phyloP scores from a whole-genome alignment of 768 basidiomycete genomes.

The Royoungia palumana region DNA sequence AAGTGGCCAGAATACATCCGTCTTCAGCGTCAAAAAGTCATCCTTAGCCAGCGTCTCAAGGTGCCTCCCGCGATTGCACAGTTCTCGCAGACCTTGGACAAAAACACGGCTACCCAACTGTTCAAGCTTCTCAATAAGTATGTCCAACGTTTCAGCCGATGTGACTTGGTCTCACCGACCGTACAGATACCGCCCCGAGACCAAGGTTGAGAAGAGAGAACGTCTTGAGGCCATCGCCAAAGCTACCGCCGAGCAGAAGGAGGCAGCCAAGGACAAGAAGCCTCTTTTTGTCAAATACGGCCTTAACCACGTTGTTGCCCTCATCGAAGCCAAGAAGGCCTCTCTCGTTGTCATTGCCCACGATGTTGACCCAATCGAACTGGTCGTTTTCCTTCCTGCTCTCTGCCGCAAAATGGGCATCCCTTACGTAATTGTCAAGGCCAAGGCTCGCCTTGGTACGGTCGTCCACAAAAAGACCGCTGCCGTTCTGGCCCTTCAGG shows the following conservation, averaged over 20 bases:
- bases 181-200: slow-evolving; percentile 75
- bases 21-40: slow-evolving; percentile 97
- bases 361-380: slow-evolving; percentile 98
- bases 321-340: slow-evolving; percentile 97
- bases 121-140: slow-evolving; percentile 98
- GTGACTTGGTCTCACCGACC: background rate
- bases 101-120: slow-evolving; percentile 97
- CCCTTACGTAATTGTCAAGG: slow-evolving; percentile 97
- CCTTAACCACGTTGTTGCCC: slow-evolving; percentile 93
- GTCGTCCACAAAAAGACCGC: slow-evolving; percentile 99
- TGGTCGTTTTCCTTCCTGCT: slow-evolving; percentile 97
- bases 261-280: slow-evolving; percentile 82
- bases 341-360: slow-evolving; percentile 93
- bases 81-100: slow-evolving; percentile 97
- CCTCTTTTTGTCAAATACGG: slow-evolving; percentile 95
- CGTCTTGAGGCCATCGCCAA: slow-evolving; percentile 79
- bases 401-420: slow-evolving; percentile 99
- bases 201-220: slow-evolving; percentile 95
- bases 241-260: slow-evolving; percentile 78
- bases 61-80: slow-evolving; percentile 98
- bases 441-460: slow-evolving; percentile 96
- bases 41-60: slow-evolving; percentile 96
- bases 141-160: background rate
- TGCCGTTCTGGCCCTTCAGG: slow-evolving; percentile 85
- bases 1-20: slow-evolving; percentile 99